Evolutionary conservation across 768 basidiomycete species (phyloP), one percentile per base, ranked within the genome.

Genomic region (Hygrophorus pudorinus): DNA sequence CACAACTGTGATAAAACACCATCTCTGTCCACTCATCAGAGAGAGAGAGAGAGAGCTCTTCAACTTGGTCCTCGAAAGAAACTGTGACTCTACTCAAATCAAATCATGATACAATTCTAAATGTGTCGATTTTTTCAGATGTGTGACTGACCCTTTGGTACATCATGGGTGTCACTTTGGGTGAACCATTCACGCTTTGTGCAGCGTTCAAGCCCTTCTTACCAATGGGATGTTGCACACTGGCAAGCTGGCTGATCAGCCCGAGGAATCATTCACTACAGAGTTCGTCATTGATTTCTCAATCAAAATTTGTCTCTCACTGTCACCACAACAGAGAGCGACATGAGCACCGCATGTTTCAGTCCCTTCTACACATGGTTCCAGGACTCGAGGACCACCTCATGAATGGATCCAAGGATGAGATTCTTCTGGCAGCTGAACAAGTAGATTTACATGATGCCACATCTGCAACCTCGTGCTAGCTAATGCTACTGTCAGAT

Each of bases 81-180:
- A 40, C 38, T 40, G 21, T 51, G 24, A 27, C 41, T n/a, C n/a
- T n/a, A n/a, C n/a, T n/a, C n/a, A n/a, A n/a, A n/a, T n/a, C n/a
- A n/a, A n/a, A n/a, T n/a, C n/a, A n/a, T n/a, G n/a, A n/a, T n/a
- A n/a, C n/a, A n/a, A n/a, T n/a, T n/a, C n/a, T n/a, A n/a, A n/a
- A n/a, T n/a, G n/a, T n/a, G n/a, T n/a, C n/a, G n/a, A n/a, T n/a
- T n/a, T n/a, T n/a, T n/a, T n/a, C n/a, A 50, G 51, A 3, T 30
- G 31, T 9, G 14, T 17, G 17, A 47, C 49, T 2, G 55, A 53
- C 47, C 54, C 51, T 6, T 30, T 57, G 17, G 46, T 51, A 13
- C 53, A 56, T 21, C 47, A 55, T 35, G 50, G 57, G 3, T 40
- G 36, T 2, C 57, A 59, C 29, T 59, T 59, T 18, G 47, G n/a